Evolutionary conservation across 805 yeast genomes (phyloP).

Genomic region (Pichia sporocuriosa): DNA sequence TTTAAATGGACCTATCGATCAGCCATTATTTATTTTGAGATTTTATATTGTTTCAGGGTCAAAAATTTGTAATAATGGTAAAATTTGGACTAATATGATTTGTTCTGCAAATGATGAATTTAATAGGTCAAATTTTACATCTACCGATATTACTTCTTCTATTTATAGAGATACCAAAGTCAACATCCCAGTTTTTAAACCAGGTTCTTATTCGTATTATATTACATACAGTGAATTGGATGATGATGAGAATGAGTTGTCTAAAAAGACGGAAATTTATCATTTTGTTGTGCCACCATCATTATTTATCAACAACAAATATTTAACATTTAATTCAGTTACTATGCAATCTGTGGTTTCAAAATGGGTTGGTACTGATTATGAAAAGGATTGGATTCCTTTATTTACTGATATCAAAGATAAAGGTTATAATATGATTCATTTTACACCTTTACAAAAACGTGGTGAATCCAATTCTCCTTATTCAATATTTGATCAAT

Average conservation of each 20-base stretch:
- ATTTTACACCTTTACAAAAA: slow-evolving; percentile 87
- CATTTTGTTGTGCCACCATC: slow-evolving; percentile 80
- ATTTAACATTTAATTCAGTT: slow-evolving; percentile 68
- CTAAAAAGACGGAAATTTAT: slow-evolving; percentile 49
- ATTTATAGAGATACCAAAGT: slow-evolving; percentile 60
- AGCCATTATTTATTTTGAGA: slow-evolving; percentile 42
- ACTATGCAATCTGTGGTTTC: slow-evolving; percentile 81
- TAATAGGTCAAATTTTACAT: slow-evolving; percentile 49
- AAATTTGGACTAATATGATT: slow-evolving; percentile 70
- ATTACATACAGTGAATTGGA: slow-evolving; percentile 43
- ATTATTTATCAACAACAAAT: slow-evolving; percentile 47
- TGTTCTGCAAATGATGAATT: slow-evolving; percentile 36
- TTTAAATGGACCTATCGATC: slow-evolving; percentile 25
- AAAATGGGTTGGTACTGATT: slow-evolving; percentile 77
- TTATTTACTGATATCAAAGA: slow-evolving; percentile 53
- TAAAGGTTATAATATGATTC: slow-evolving; percentile 93
- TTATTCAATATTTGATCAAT: slow-evolving; percentile 83
- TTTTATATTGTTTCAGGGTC: slow-evolving; percentile 72
- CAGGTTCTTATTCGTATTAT: slow-evolving; percentile 79
- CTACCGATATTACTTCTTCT: slow-evolving; percentile 43
- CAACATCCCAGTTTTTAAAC: slow-evolving; percentile 52
- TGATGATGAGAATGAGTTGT: slow-evolving; percentile 21
- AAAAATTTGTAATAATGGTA: slow-evolving; percentile 61
- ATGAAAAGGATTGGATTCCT: slow-evolving; percentile 52
- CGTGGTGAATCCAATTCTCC: slow-evolving; percentile 92